These are phyloP conservation scores for Metschnikowia noctiluminum DNA, from an alignment of 805 yeast genomes.

Conservation along the genomic window DNA sequence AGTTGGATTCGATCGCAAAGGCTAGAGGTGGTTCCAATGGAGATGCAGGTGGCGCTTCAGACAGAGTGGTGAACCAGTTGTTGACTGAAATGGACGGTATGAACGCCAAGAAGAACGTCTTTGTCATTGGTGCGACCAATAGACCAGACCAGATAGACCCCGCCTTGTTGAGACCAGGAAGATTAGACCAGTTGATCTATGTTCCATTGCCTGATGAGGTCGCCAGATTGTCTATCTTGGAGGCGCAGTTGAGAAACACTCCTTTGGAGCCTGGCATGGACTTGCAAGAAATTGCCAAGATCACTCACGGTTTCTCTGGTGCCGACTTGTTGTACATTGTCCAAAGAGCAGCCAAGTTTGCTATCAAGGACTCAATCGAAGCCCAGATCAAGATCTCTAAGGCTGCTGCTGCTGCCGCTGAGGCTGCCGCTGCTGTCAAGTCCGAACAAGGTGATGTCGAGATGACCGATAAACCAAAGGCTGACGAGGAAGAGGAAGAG, in stretches of 20 bases:
- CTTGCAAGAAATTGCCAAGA: slow-evolving; percentile 81
- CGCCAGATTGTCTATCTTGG: slow-evolving; percentile 88
- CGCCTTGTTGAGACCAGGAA: slow-evolving; percentile 97
- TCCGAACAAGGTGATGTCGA: slow-evolving; percentile 41
- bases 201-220: slow-evolving; percentile 97
- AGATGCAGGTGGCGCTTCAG: slow-evolving; percentile 96
- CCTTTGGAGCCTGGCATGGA: slow-evolving; percentile 98
- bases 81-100: slow-evolving; percentile 99
- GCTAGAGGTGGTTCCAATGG: slow-evolving; percentile 75
- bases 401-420: slow-evolving; percentile 31
- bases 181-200: slow-evolving; percentile 96
- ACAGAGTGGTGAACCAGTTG: slow-evolving; percentile 92
- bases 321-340: slow-evolving; percentile 97
- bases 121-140: slow-evolving; percentile 98
- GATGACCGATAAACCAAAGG: slow-evolving; percentile 33
- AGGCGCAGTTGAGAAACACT: slow-evolving; percentile 96
- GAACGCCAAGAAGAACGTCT: slow-evolving; percentile 98
- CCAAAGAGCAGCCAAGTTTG: slow-evolving; percentile 98
- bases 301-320: slow-evolving; percentile 98
- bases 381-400: slow-evolving; percentile 47
- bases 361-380: slow-evolving; percentile 96
- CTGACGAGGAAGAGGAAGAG: slow-evolving; percentile 54
- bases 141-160: slow-evolving; percentile 99
- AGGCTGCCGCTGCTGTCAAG: slow-evolving; percentile 29
- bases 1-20: slow-evolving; percentile 95